Base-by-base conservation (phyloP, 768 basidiomycete genomes). In the Lactifluus subvellereus region DNA sequence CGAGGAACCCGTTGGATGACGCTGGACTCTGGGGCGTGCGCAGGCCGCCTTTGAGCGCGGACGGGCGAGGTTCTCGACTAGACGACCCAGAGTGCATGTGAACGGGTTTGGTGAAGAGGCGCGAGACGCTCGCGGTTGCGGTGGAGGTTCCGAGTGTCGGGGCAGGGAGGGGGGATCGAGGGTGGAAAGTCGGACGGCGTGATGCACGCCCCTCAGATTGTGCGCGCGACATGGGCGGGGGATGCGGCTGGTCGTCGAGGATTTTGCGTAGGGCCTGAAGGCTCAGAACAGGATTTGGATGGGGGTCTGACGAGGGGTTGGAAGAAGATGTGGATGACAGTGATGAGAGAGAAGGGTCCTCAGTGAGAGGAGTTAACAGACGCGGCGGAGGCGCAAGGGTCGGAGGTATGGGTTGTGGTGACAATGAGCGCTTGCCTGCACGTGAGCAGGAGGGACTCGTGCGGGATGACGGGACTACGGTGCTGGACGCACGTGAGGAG, bases 71-170 rank as follows among this genome's bases (percentile, higher is more conserved):
- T 0, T 86, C 85, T 0, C 82, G 83, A 3, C 81, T 83, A 3
- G 85, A 76, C 4, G 84, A 80, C 1, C 88, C 85, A 4, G 87
- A 87, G 16, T 83, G 80, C 2, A 84, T 79, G 68, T 82, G 81
- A 10, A 76, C 75, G 9, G 73, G 78, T 64, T 84, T 86, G 0
- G 88, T 89, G 68, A 86, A 87, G 14, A 91, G 79, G n/a, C 86
- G 79, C 27, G 88, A 89, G 53, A 92, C 79, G 33, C 85, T 87
- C 1, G 89, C 90, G 2, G 90, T 92, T 1, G 90, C 86, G 5
- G 77, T 87, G 4, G 87, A 88, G 4, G 87, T 86, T n/a, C 82
- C 79, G 5, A 81, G 77, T 27, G 78, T 74, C 6, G 86, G 76
- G 1, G 73, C 70, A n/a, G 64, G 67, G 10, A 83, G 82, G 10